These are phyloP conservation scores for Xylariaceae sp. DNA, from an alignment of 2,329 filamentous ascomycete genomes.

Conservation along the genomic window DNA sequence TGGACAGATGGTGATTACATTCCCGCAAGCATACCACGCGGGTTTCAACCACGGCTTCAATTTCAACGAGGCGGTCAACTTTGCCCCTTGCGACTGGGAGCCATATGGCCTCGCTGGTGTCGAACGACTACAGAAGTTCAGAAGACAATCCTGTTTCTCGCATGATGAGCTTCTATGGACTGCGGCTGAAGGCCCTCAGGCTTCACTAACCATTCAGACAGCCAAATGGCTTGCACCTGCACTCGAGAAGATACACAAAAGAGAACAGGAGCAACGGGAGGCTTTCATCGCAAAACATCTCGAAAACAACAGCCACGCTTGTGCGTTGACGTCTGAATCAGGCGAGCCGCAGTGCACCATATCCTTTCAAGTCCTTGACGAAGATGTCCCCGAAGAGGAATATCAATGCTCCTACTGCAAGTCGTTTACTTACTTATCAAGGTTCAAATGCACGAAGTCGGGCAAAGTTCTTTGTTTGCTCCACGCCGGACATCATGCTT, in stretches of 20 bases:
- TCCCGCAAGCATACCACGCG: constrained; percentile 93
- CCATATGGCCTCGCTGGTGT: constrained; percentile 83
- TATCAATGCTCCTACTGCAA: constrained; percentile 92
- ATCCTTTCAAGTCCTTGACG: constrained; percentile 60
- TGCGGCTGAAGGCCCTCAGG: constrained; percentile 72
- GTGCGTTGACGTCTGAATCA: constrained; percentile 45
- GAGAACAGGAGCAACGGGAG: constrained; percentile 65
- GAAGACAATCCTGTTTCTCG: constrained; percentile 91
- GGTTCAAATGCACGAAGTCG: constrained; percentile 77
- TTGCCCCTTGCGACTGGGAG: constrained; percentile 93
- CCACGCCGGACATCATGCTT: constrained; percentile 75
- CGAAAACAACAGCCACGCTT: constrained; percentile 48
- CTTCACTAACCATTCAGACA: constrained; percentile 69
- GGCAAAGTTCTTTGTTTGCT: constrained; percentile 77
- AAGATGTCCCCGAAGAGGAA: constrained; percentile 81
- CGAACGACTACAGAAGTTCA: constrained; percentile 77
- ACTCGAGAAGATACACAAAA: constrained; percentile 67
- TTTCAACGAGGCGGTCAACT: constrained; percentile 98
- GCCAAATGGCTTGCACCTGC: constrained; percentile 94
- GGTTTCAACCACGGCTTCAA: constrained; percentile 99
- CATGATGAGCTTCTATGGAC: constrained; percentile 93
- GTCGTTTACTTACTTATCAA: constrained; percentile 81
- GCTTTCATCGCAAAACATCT: constrained; percentile 64
- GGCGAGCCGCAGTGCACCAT: constrained; percentile 51
- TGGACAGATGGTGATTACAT: constrained; percentile 93